Percentiles rank a stretch among this genome's conserved stretches.
phyloP scores from a whole-genome alignment of 2,329 filamentous ascomycete genomes.

The Verticillium tricorpus region DNA sequence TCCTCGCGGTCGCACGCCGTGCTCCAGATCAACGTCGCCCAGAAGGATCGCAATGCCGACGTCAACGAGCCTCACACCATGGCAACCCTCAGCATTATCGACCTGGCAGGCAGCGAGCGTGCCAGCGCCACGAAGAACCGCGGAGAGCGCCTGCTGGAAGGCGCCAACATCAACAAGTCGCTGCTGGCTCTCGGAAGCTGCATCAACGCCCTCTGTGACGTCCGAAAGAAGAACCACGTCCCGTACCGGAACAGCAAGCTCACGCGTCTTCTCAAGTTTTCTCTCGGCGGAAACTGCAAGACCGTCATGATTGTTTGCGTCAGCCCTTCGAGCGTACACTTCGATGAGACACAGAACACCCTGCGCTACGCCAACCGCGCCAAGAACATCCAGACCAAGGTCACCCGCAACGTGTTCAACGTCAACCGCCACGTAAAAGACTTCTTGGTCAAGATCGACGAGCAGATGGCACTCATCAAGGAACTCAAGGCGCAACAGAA shows the following conservation, averaged over 20 bases:
- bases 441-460: constrained; percentile 98
- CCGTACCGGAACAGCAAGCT: constrained; percentile 98
- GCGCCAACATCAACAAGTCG: constrained; percentile 99
- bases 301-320: constrained; percentile 99
- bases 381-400: constrained; percentile 99
- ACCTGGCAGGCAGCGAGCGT: constrained; percentile 91
- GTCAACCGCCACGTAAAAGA: constrained; percentile 99
- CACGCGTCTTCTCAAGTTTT: constrained; percentile 92
- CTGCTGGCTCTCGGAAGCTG: constrained; percentile 90
- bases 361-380: constrained; percentile 94
- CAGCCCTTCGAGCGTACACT: constrained; percentile 92
- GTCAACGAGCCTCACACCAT: constrained; percentile 95
- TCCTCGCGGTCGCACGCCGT: constrained; percentile 97
- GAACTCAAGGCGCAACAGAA: constrained; percentile 91
- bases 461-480: constrained; percentile 95
- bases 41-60: constrained; percentile 88
- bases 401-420: constrained; percentile 98
- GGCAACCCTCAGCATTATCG: constrained; percentile 97
- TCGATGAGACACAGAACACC: constrained; percentile 97
- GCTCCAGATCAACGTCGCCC: constrained; percentile 91
- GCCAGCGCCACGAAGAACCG: constrained; percentile 96
- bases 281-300: constrained; percentile 94
- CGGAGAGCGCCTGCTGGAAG: constrained; percentile 84
- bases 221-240: constrained; percentile 85
- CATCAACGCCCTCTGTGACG: constrained; percentile 96